phyloP scores from a whole-genome alignment of 2,329 filamentous ascomycete species.

The Nemania abortiva region DNA sequence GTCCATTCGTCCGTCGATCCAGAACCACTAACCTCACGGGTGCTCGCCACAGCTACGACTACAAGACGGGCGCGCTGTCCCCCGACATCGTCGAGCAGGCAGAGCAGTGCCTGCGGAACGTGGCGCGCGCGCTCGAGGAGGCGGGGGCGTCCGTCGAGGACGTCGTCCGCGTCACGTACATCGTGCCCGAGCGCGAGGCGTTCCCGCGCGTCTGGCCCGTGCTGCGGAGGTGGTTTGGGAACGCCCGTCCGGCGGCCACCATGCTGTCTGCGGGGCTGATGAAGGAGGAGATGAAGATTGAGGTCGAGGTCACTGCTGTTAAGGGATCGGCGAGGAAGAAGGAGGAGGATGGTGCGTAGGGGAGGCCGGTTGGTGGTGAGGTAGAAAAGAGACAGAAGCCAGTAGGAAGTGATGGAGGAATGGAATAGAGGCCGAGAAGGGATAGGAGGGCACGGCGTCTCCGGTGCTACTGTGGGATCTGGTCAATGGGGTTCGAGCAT shows the following conservation, averaged over 20 bases:
- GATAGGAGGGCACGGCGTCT: neutral
- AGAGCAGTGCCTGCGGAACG: conserved; percentile 35
- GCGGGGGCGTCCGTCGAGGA: conserved; percentile 33
- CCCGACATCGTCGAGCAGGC: conserved; percentile 37
- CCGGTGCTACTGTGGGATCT: conserved; percentile 7
- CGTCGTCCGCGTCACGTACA: conserved; percentile 40
- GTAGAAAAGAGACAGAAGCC: too few species aligned
- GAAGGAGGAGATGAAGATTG: conserved; percentile 38
- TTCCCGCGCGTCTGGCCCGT: conserved; percentile 35
- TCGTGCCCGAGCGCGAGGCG: conserved; percentile 28
- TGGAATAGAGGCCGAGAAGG: neutral
- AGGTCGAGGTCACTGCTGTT: conserved; percentile 38
- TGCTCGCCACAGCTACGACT: conserved; percentile 34
- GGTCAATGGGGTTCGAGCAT: conserved; percentile 1
- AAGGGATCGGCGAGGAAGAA: conserved; percentile 33
- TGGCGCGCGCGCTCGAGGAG: conserved; percentile 30
- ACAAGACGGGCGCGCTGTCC: conserved; percentile 34
- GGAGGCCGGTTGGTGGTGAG: neutral
- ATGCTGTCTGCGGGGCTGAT: conserved; percentile 37
- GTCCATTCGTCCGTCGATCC: too few species aligned
- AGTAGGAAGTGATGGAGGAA: neutral
- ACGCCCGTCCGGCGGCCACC: conserved; percentile 35
- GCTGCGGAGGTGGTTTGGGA: conserved; percentile 35
- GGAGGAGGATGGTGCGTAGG: neutral
- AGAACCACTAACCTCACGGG: neutral